Evolutionary conservation across 345 rosid genomes (phyloP), one percentile per base, ranked within the genome.

Genomic region (Murraya koenigii): DNA sequence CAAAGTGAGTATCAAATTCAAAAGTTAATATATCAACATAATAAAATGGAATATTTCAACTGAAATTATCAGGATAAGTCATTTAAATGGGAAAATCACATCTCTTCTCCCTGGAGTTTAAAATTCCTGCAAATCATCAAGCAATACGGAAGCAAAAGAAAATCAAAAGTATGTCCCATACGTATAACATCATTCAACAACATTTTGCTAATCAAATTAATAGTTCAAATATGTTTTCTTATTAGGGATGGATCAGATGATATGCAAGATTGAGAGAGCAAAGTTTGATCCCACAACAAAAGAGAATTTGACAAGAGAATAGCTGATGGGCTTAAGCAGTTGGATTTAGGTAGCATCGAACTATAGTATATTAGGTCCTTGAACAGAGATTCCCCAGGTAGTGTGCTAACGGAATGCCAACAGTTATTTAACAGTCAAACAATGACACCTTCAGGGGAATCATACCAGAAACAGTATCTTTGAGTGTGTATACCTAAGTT

Each of bases 1-100:
- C 36, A 75, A 76, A 72, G 55, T 20, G 35, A 81, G 63, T 58
- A 64, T 71, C 71, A 74, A 30, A 2, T 61, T 71, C 71, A 74
- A 30, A 2, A 70, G 54, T 60, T 25, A 38, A 35, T 28, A 2
- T 7, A 44, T 60, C 30, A 33, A 38, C 70, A 64, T 26, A 71
- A 23, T 23, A 78, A 55, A 56, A 66, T 28, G 2, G 17, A 80
- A 36, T 66, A 63, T 54, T 49, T 19, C 38, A 26, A n/a, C 19
- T 4, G 20, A 28, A 30, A 54, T 13, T 23, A 33, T 20, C n/a
- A 49, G 22, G 59, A 68, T 54, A 11, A 38, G 41, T 26, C 69
- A 59, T 15, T 33, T 52, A 26, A 74, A 62, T 28, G 60, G 59
- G 20, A 69, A 74, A 58, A 59, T 33, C 28, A n/a, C 47, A 49